phyloP scores from a whole-genome alignment of 2,329 filamentous ascomycete species.

The Trichoderma afroharzianum region DNA sequence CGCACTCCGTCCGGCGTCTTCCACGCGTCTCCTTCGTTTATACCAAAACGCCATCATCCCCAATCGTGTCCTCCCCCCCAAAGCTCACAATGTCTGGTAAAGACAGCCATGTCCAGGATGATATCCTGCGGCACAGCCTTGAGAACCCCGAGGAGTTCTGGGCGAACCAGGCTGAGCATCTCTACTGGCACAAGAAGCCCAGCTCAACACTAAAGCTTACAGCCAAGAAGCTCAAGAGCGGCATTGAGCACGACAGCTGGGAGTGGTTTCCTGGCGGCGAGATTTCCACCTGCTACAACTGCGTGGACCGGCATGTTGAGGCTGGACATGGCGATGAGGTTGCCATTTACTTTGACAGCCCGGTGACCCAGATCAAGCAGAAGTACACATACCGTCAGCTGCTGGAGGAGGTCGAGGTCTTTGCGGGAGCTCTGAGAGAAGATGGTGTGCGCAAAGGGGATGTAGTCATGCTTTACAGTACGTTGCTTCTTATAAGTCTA shows the following conservation, averaged over 20 bases:
- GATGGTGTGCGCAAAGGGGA: conserved; percentile 80
- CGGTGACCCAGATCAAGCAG: conserved; percentile 71
- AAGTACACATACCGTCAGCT: conserved; percentile 72
- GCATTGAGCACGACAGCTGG: conserved; percentile 71
- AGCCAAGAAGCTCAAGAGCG: conserved; percentile 61
- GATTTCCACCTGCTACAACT: conserved; percentile 90
- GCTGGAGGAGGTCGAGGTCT: conserved; percentile 72
- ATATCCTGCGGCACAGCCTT: conserved; percentile 56
- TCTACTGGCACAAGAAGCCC: conserved; percentile 80
- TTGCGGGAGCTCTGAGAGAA: conserved; percentile 78
- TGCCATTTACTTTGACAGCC: conserved; percentile 85
- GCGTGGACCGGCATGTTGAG: conserved; percentile 82
- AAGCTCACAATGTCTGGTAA: conserved; percentile 20
- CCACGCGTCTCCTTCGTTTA: neutral
- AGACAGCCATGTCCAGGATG: conserved; percentile 43
- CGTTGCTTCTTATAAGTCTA: conserved; percentile 25
- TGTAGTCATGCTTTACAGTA: conserved; percentile 86
- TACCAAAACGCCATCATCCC: neutral
- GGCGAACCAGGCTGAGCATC: conserved; percentile 66
- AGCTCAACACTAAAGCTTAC: conserved; percentile 55
- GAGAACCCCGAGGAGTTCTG: conserved; percentile 71
- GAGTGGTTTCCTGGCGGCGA: conserved; percentile 86
- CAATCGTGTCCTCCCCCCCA: neutral
- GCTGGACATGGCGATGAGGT: conserved; percentile 68
- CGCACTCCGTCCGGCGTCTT: neutral